phyloP scores from a whole-genome alignment of 306 rosid species.

The Myrica gale region DNA sequence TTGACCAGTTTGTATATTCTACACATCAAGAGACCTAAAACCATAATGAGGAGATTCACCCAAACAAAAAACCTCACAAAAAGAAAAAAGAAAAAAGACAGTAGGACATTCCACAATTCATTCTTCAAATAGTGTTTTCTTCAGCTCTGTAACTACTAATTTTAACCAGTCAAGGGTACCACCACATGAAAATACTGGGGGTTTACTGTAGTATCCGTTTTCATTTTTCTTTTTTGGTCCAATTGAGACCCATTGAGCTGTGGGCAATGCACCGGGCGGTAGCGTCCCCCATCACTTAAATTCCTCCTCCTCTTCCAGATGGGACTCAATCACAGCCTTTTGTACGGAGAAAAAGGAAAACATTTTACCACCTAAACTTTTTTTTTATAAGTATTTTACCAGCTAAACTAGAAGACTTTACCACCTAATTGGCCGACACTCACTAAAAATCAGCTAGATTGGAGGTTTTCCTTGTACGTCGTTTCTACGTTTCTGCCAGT shows the following conservation, averaged over 20 bases:
- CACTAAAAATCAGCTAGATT: not conserved
- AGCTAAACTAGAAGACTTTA: not conserved
- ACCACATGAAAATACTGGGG: not conserved
- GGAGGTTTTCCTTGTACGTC: no score
- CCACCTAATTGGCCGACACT: not conserved
- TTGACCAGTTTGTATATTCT: conserved; percentile 62
- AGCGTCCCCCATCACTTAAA: not conserved
- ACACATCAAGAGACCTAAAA: conserved; percentile 36
- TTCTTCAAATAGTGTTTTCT: conserved; percentile 5
- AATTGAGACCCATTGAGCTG: not conserved
- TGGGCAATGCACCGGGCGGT: not conserved
- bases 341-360: not conserved
- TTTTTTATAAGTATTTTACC: no score
- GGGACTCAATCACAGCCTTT: not conserved
- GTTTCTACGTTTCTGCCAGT: not conserved
- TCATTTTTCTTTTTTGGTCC: not conserved
- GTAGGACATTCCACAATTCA: not conserved
- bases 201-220: not conserved
- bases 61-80: not conserved
- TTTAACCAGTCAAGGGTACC: not conserved
- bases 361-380: not conserved
- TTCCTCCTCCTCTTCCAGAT: not conserved
- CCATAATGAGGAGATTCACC: conserved; percentile 14
- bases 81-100: not conserved
- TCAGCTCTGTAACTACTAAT: not conserved